Evolutionary conservation across 768 basidiomycete genomes (phyloP).

Genomic region (Trametes cubensis): DNA sequence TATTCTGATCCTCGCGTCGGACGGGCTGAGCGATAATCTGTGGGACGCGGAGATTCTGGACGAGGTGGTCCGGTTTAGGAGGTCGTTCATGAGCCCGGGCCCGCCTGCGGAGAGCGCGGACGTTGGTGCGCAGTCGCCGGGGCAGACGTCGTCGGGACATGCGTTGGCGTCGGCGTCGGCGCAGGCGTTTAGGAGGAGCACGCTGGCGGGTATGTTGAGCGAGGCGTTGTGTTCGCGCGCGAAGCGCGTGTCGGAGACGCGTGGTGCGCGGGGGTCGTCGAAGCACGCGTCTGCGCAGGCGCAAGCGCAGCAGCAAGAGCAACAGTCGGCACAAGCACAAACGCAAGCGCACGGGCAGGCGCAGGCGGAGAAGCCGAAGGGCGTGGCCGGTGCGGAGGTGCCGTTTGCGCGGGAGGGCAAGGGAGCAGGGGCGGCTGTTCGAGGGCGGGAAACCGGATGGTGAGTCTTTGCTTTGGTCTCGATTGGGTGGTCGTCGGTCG

Average conservation of each 20-base stretch:
- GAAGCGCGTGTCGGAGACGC: constrained; percentile 60
- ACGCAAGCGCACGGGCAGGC: too few relatives aligned
- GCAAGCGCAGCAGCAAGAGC: not conserved
- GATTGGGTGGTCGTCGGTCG: too few relatives aligned
- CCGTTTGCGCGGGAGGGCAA: constrained; percentile 86
- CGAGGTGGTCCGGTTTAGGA: constrained; percentile 66
- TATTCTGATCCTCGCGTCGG: constrained; percentile 78
- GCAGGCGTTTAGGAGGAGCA: constrained; percentile 47
- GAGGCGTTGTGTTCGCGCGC: constrained; percentile 84
- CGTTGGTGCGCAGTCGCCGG: not conserved
- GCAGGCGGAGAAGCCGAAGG: constrained; percentile 26
- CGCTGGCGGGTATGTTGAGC: constrained; percentile 70
- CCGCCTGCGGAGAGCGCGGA: not conserved
- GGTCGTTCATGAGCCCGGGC: constrained; percentile 32
- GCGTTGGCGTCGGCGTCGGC: constrained; percentile 13
- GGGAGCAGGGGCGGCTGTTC: constrained; percentile 71
- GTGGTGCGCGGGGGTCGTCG: constrained; percentile 8
- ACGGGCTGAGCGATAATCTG: constrained; percentile 83
- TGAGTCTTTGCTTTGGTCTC: too few relatives aligned
- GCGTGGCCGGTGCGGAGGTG: constrained; percentile 49
- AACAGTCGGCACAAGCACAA: not conserved
- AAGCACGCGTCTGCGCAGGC: not conserved
- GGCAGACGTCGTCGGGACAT: not conserved
- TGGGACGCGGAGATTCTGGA: constrained; percentile 90
- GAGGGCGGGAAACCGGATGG: constrained; percentile 87